Percentiles rank a stretch among this genome's conserved stretches.
phyloP scores from a whole-genome alignment of 495 filamentous ascomycete species.

The Pyronema omphalodes region DNA sequence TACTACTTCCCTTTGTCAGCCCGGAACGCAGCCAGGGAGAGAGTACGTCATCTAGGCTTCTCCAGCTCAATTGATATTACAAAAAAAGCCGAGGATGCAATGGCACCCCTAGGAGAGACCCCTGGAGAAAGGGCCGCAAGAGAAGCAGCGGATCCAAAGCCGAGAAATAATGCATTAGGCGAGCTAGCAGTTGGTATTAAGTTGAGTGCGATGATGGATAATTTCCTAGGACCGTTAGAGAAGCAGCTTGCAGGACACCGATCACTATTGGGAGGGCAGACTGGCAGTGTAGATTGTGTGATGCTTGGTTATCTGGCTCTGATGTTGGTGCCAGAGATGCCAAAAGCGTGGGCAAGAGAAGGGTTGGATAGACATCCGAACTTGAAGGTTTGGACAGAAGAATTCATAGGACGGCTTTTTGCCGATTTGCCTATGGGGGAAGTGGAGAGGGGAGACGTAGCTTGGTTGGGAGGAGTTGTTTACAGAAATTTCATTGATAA shows the following conservation, averaged over 20 bases:
- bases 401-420: neutral
- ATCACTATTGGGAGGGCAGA: constrained; percentile 34
- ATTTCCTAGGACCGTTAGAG: constrained; percentile 50
- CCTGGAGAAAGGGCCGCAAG: neutral
- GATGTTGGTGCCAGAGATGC: constrained; percentile 49
- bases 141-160: neutral
- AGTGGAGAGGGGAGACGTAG: constrained; percentile 13
- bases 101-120: constrained; percentile 23
- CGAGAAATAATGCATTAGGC: constrained; percentile 9
- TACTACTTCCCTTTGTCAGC: constrained; percentile 49
- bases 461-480: constrained; percentile 8
- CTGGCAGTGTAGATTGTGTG: constrained; percentile 50
- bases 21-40: constrained; percentile 43
- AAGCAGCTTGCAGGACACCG: constrained; percentile 35
- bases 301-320: constrained; percentile 59
- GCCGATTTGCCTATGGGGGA: neutral
- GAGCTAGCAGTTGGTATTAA: constrained; percentile 42
- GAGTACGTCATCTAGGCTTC: constrained; percentile 59
- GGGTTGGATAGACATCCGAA: constrained; percentile 1
- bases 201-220: constrained; percentile 46
- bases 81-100: constrained; percentile 14
- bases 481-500: constrained; percentile 3
- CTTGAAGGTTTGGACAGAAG: constrained; percentile 8
- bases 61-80: constrained; percentile 33
- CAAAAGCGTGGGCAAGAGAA: constrained; percentile 29